Conservation (phyloP, 2,329 filamentous ascomycete genomes). For the Orbilia oligospora region DNA sequence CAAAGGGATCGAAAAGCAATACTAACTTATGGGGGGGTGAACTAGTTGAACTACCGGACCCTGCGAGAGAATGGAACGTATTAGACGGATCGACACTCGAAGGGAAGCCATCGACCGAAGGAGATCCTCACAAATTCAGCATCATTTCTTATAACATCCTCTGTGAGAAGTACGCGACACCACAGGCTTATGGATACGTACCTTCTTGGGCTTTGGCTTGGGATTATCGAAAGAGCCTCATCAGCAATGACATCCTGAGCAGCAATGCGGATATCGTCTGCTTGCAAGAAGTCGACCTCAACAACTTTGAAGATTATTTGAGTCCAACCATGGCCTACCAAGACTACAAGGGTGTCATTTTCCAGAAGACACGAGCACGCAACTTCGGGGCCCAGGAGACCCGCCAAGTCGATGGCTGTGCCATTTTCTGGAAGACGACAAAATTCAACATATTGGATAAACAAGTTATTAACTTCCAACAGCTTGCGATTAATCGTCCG, state of each 20-base stretch:
- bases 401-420: slow-evolving; percentile 92
- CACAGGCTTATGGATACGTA: slow-evolving; percentile 88
- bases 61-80: slow-evolving; percentile 82
- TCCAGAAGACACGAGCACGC: slow-evolving; percentile 88
- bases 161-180: slow-evolving; percentile 92
- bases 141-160: slow-evolving; percentile 96
- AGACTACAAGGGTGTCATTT: slow-evolving; percentile 95
- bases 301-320: slow-evolving; percentile 93
- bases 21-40: slow-evolving; percentile 59
- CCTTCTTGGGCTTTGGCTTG: slow-evolving; percentile 84
- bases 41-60: slow-evolving; percentile 81
- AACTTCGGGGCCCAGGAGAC: slow-evolving; percentile 94
- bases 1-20: not conserved
- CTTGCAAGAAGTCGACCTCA: slow-evolving; percentile 91
- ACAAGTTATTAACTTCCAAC: slow-evolving; percentile 90
- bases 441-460: slow-evolving; percentile 96
- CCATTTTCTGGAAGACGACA: slow-evolving; percentile 94
- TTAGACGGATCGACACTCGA: slow-evolving; percentile 72
- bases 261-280: slow-evolving; percentile 91
- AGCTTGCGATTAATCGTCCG: slow-evolving; percentile 90
- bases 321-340: slow-evolving; percentile 85
- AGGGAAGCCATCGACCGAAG: slow-evolving; percentile 51
- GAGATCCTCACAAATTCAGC: slow-evolving; percentile 76
- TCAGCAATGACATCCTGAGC: slow-evolving; percentile 83
- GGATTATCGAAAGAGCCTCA: slow-evolving; percentile 86